Evolutionary conservation across 768 basidiomycete genomes (phyloP).

Genomic region (Termitomyces sp.): DNA sequence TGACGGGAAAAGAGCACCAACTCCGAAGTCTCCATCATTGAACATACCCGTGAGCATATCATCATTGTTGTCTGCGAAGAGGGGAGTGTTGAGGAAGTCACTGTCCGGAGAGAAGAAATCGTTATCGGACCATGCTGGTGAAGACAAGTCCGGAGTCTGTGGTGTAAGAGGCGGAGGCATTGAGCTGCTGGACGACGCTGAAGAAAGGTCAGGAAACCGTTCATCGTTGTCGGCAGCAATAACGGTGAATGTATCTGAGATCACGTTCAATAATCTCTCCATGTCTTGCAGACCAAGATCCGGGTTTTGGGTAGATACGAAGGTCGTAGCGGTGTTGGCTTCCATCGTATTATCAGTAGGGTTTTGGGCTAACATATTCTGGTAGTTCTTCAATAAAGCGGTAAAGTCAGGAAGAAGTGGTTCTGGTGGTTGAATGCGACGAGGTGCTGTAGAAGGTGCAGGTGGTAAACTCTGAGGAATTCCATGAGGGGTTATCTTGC

Average conservation of each 20-base stretch:
- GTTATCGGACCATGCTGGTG: conserved; percentile 25
- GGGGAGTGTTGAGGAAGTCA: conserved; percentile 27
- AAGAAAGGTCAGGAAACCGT: neutral
- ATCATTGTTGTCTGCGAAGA: conserved; percentile 21
- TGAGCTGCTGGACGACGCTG: conserved; percentile 4
- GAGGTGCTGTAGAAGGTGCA: conserved; percentile 58
- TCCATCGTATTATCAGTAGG: conserved; percentile 36
- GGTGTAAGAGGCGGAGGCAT: conserved; percentile 12
- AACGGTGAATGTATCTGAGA: conserved; percentile 18
- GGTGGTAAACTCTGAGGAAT: conserved; percentile 70
- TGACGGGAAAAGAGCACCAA: conserved; percentile 8
- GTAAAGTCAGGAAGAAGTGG: conserved; percentile 40
- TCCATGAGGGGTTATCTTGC: conserved; percentile 76
- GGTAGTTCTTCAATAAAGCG: conserved; percentile 56
- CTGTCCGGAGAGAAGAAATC: conserved; percentile 24
- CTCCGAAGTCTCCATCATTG: neutral
- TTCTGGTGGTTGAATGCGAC: conserved; percentile 32
- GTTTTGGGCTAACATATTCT: conserved; percentile 63
- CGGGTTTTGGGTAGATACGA: conserved; percentile 23
- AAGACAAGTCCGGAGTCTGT: conserved; percentile 19
- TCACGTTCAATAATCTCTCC: conserved; percentile 15
- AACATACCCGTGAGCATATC: conserved; percentile 15
- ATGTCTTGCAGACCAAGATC: conserved; percentile 22
- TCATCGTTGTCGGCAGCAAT: conserved; percentile 6
- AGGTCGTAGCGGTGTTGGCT: conserved; percentile 26